Percentiles rank a stretch among this genome's conserved stretches.
Evolutionary conservation across 345 rosid genomes (phyloP).

Genomic region (Microthlaspi erraticum): DNA sequence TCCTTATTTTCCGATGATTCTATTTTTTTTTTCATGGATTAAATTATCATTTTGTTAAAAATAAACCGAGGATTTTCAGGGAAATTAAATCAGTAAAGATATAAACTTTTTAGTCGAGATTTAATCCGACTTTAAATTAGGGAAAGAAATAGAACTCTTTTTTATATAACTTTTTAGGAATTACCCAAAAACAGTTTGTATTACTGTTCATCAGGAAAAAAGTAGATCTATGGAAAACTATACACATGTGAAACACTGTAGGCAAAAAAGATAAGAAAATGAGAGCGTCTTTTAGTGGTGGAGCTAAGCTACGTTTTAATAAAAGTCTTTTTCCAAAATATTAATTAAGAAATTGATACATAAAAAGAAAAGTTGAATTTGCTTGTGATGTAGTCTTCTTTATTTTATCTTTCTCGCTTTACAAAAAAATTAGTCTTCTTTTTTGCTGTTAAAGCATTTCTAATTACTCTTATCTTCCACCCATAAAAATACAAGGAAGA

Average conservation of each 20-base stretch:
- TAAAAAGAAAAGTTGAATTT: conserved; percentile 18
- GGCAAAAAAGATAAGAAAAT: conserved; percentile 13
- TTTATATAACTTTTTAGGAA: conserved; percentile 19
- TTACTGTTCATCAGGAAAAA: conserved; percentile 34
- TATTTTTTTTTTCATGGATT: conserved; percentile 22
- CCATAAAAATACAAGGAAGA: conserved; percentile 15
- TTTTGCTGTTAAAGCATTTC: conserved; percentile 20
- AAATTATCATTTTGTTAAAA: background rate
- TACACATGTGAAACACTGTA: conserved; percentile 30
- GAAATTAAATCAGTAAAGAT: background rate
- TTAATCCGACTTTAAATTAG: background rate
- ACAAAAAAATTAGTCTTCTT: no score
- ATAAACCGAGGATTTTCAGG: background rate
- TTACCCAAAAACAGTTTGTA: background rate
- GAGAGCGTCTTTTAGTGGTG: conserved; percentile 31
- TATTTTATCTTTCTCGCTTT: no score
- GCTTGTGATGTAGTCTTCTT: conserved; percentile 21
- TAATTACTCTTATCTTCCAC: conserved; percentile 23
- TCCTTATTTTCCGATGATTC: conserved; percentile 12
- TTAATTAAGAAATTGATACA: conserved; percentile 1
- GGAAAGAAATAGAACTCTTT: background rate
- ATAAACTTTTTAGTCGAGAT: background rate
- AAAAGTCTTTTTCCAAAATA: conserved; percentile 25
- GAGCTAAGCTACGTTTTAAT: conserved; percentile 34
- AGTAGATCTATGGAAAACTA: conserved; percentile 38